These are phyloP conservation scores for Hanseniaspora gamundiae DNA, from an alignment of 1,139 yeast genomes.

Conservation along the genomic window DNA sequence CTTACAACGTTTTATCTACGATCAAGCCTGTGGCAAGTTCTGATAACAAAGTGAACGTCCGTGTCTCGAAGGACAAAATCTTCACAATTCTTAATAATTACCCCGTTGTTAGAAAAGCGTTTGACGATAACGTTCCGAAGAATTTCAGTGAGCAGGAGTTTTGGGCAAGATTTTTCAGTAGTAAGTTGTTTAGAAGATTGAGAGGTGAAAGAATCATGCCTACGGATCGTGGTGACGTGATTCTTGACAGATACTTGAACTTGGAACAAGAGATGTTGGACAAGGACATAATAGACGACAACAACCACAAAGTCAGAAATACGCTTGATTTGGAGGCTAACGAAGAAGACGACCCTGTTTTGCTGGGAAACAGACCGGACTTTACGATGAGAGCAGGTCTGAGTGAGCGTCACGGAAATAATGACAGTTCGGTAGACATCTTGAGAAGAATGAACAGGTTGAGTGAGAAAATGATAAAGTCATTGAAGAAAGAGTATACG, in stretches of 20 bases:
- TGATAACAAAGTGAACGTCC: constrained; percentile 82
- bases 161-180: constrained; percentile 94
- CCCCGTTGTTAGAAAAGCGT: constrained; percentile 85
- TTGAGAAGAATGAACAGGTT: constrained; percentile 82
- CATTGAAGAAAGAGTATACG: constrained; percentile 33
- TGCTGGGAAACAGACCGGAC: constrained; percentile 73
- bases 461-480: constrained; percentile 68
- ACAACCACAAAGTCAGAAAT: constrained; percentile 34
- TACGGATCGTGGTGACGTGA: constrained; percentile 71
- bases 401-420: constrained; percentile 32
- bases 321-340: constrained; percentile 71
- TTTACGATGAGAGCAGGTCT: constrained; percentile 71
- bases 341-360: constrained; percentile 66
- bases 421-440: constrained; percentile 40
- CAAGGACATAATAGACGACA: constrained; percentile 27
- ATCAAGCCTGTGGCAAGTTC: constrained; percentile 87
- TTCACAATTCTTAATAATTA: constrained; percentile 85
- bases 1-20: constrained; percentile 85
- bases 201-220: constrained; percentile 77
- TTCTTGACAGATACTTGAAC: constrained; percentile 71
- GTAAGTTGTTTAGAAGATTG: constrained; percentile 72
- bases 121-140: constrained; percentile 80
- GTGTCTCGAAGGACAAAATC: constrained; percentile 82
- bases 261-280: constrained; percentile 36
- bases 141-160: constrained; percentile 74